Base-by-base conservation (phyloP, 2,329 filamentous ascomycete species). In the Aspergillus sp. region DNA sequence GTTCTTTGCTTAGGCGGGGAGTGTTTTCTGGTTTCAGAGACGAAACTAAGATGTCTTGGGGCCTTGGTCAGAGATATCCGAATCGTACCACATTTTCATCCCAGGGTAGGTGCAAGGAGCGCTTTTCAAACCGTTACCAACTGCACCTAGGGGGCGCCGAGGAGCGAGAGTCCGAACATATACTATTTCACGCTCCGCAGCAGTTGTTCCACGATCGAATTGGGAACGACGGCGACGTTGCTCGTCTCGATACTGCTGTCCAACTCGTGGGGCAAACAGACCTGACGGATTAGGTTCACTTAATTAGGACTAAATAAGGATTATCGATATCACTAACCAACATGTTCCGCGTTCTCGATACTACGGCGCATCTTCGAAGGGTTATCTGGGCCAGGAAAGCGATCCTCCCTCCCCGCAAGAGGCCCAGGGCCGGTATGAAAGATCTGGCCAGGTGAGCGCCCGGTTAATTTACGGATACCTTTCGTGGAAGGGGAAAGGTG, bases 291-390 rank as follows among this genome's bases (percentile, higher is more conserved):
- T 11, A 23, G 9, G 6, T 19, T 43, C 27, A 48, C 14, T 45
- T 33, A 37, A 21, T 3, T 5, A n/a, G 15, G 8, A 35, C 21
- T 15, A 43, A 39, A 12, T 8, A 15, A 14, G 19, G 41, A 14
- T 41, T 39, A 43, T 44, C 58, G 46, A 49, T 54, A 15, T 55
- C 52, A 81, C 87, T 73, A 72, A 86, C 92, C 92, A 64, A 93
- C 86, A 68, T 91, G 87, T 70, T 91, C 89, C 2, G 91, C 91
- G 71, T 95, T 96, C 71, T 96, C 90, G 59, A 90, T 89, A 64
- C 90, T 95, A 59, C 92, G 85, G 76, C 91, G 89, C 81, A 95
- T 88, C 78, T 96, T 96, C 0, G 89, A 90, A 55, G 86, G 83
- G 68, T 96, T 96, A 76, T 96, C 91, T 0, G 91, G 88, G 1